Evolutionary conservation across 345 rosid species (phyloP), one percentile per base, ranked within the genome.

Genomic region (Brassica rapa): DNA sequence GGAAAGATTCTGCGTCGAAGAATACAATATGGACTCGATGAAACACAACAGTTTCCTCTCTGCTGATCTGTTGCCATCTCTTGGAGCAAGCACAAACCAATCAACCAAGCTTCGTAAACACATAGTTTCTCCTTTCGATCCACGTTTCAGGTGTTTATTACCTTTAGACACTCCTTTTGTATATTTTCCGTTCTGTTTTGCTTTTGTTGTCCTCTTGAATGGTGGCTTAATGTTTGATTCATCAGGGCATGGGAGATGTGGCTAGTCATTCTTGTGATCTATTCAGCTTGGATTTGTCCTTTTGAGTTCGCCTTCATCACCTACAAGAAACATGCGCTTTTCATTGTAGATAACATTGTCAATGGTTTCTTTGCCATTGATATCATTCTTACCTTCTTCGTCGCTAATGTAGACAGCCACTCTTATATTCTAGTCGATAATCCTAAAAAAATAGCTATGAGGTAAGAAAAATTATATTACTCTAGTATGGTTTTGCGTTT

Each of bases 191-290:
- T 72, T 67, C 51, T 15, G 25, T 35, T 61, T 24, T 66, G 62
- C 66, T 32, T 32, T 5, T 32, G 6, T 5, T 55, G 51, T 11
- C 12, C 63, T 16, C 11, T 49, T 72, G 15, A 32, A 32, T 32
- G 35, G 25, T 69, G 72, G 77, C 53, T 83, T 82, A 74, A 80
- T 70, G 81, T 41, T 78, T 19, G 4, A 79, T 66, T 71, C 96
- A 94, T 71, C 96, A 94, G 98, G 89, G 91, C 90, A 78, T 94
- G 98, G 98, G 91, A 92, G 91, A 88, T 87, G 89, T 88, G 91
- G 90, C 85, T 94, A 53, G 85, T 94, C 70, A 80, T 90, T 75
- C 90, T 94, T 6, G 97, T 94, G 75, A 82, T 94, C 43, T 94
- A 94, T 82, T 94, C 97, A 9, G 98, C 98, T 62, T 94, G 98